These are phyloP conservation scores for Trichoderma cornu-damae DNA, from an alignment of 2,329 filamentous ascomycete species.

Conservation along the genomic window DNA sequence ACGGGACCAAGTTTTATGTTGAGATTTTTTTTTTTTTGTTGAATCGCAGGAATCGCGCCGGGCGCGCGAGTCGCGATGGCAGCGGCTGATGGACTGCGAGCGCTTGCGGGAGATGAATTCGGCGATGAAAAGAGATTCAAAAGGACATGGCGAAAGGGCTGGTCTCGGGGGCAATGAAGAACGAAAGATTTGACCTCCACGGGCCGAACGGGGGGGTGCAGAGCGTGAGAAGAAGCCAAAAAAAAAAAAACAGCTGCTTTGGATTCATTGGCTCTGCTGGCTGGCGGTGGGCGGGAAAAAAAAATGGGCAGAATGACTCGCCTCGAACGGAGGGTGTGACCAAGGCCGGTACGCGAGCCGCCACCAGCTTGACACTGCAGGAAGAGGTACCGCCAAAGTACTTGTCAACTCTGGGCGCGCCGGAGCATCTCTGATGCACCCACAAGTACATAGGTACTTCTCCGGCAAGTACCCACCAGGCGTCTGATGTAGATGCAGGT, in stretches of 20 bases:
- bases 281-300: conserved; percentile 32
- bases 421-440: not conserved
- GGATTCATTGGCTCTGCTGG: conserved; percentile 17
- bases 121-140: conserved; percentile 15
- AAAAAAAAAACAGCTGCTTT: conserved; percentile 17
- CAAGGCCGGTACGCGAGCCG: not conserved
- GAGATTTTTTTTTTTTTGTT: too few species aligned
- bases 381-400: not conserved
- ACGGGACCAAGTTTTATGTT: not conserved
- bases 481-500: not conserved
- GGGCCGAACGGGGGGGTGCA: conserved; percentile 20
- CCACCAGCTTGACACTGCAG: rapidly evolving
- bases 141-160: conserved; percentile 20
- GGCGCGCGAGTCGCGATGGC: conserved; percentile 22
- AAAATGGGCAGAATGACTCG: conserved; percentile 22
- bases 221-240: conserved; percentile 22
- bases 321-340: not conserved
- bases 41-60: conserved; percentile 18
- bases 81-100: conserved; percentile 22
- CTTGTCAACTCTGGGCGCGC: not conserved
- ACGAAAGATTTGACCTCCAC: conserved; percentile 13
- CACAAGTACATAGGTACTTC: not conserved
- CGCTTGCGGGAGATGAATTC: conserved; percentile 18
- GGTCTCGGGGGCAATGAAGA: conserved; percentile 7
- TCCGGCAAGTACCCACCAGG: not conserved